Base-by-base conservation (phyloP, 2,329 filamentous ascomycete species). In the Coniella lustricola region DNA sequence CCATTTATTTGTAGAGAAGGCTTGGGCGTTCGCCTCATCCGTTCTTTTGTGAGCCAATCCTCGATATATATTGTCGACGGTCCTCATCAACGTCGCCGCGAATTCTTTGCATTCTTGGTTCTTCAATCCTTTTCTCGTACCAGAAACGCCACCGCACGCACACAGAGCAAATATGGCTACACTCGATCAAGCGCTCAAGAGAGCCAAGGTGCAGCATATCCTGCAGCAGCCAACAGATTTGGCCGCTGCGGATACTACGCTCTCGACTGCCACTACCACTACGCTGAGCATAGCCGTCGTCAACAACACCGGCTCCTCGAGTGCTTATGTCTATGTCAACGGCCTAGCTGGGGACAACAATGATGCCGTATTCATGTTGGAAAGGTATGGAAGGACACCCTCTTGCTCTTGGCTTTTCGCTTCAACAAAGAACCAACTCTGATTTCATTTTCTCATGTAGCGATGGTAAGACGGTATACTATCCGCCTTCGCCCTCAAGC, bases 321-420 rank as follows among this genome's bases (percentile, higher is more conserved):
- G 66, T 31, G 76, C 81, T 37, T 88, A 79, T 58, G 85, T 81
- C 17, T 85, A 87, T 62, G 76, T 93, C 59, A 90, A 82, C 1
- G 86, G 86, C 17, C 70, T 73, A 16, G 79, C 81, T 29, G 60
- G 83, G 38, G 74, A 81, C 60, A 76, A 77, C 16, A 73, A 76
- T 60, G 77, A 79, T 57, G 71, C 71, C 13, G 70, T 82, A 17
- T 74, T 83, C 51, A 69, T 90, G 37, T 70, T 90, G 21, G 69
- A 77, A 56, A 68, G 82, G 50, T 52, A 33, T 44, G 10, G 25
- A 29, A n/a, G 5, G 25, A 29, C 46, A 42, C 29, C n/a, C n/a
- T 31, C n/a, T 8, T 1, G 4, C 5, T 46, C 17, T 16, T n/a
- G 1, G 13, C 7, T 13, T 5, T 8, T 38, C 7, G 5, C 38